Base-by-base conservation (phyloP, 2,329 filamentous ascomycete species). In the Lasiodiplodia sp. region DNA sequence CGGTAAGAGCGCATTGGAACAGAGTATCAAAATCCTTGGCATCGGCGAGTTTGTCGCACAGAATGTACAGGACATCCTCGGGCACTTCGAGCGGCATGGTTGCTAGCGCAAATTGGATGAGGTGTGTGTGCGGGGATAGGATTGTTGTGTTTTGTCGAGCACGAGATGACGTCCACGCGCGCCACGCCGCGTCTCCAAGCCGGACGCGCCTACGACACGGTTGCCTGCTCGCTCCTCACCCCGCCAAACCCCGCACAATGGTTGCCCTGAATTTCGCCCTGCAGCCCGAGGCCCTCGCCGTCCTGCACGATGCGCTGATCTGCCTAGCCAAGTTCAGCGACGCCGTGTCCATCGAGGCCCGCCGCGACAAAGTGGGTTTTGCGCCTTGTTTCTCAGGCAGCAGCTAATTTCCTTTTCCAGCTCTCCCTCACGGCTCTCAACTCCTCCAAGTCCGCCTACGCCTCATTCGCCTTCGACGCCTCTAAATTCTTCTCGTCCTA, bases 271-370 rank as follows among this genome's bases (percentile, higher is more conserved):
- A 85, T 70, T 94, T 94, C 76, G 91, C 90, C 0, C 83, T 95
- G 66, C 91, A 86, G 73, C 91, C 92, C 68, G 91, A 94, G 72
- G 90, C 90, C 38, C 88, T 93, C 53, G 84, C 85, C 7, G 88
- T 87, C 60, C 83, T 95, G 55, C 90, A 93, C 73, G 92, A 94
- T 78, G 86, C 89, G 28, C 86, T 95, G 68, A 84, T 88, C 25
- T 95, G 92, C 77, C 85, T 95, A 31, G 87, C 88, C 75, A 93
- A 93, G 79, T 94, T 95, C 81, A 92, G 90, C 77, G 92, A 95
- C 73, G 88, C 91, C 56, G 91, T 95, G 23, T 91, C 88, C 31
- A 84, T 95, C 51, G 92, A 94, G 78, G 90, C 91, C 40, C 86
- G 87, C 73, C 87, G 85, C 71, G 90, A 93, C 74, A 88, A 87